A percentile compares a stretch with the other conserved stretches of the same genome.
These are phyloP conservation scores for Microdochium nivale DNA, from an alignment of 2,329 filamentous ascomycete genomes.

Conservation along the genomic window DNA sequence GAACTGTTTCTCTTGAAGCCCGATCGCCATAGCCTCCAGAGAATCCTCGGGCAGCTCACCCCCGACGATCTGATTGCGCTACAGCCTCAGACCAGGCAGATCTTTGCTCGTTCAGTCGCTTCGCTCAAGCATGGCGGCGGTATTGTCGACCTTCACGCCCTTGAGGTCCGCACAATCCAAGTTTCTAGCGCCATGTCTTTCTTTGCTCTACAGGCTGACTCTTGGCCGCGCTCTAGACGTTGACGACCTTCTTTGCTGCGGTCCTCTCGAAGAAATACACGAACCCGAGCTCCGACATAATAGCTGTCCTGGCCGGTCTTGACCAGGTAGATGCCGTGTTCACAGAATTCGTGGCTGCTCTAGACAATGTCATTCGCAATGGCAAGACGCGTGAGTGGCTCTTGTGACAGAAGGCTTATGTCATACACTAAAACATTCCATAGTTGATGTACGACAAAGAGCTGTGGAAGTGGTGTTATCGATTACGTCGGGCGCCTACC, in stretches of 20 bases:
- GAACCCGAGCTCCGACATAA: slow-evolving; percentile 91
- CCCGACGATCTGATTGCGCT: slow-evolving; percentile 69
- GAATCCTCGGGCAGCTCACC: slow-evolving; percentile 59
- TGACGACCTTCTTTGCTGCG: slow-evolving; percentile 77
- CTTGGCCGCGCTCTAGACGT: slow-evolving; percentile 49
- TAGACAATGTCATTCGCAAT: slow-evolving; percentile 77
- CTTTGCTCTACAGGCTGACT: background rate
- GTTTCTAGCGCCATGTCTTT: slow-evolving; percentile 1
- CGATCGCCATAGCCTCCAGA: slow-evolving; percentile 59
- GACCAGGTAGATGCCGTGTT: slow-evolving; percentile 82
- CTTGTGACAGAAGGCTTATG: background rate
- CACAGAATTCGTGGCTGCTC: slow-evolving; percentile 73
- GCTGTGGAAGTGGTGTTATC: slow-evolving; percentile 76
- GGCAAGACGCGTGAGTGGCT: slow-evolving; percentile 57
- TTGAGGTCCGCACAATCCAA: slow-evolving; percentile 58
- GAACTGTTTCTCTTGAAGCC: slow-evolving; percentile 91
- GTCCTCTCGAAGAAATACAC: slow-evolving; percentile 85
- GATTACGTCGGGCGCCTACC: slow-evolving; percentile 87
- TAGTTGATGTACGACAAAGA: slow-evolving; percentile 68
- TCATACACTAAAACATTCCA: slow-evolving; percentile 9
- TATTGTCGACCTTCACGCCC: slow-evolving; percentile 65
- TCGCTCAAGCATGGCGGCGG: slow-evolving; percentile 54
- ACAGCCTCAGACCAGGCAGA: slow-evolving; percentile 68
- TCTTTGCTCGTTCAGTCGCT: slow-evolving; percentile 66
- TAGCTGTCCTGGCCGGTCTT: slow-evolving; percentile 79